Base-by-base conservation (phyloP, 2,329 filamentous ascomycete genomes). In the Aspergillus awamori region DNA sequence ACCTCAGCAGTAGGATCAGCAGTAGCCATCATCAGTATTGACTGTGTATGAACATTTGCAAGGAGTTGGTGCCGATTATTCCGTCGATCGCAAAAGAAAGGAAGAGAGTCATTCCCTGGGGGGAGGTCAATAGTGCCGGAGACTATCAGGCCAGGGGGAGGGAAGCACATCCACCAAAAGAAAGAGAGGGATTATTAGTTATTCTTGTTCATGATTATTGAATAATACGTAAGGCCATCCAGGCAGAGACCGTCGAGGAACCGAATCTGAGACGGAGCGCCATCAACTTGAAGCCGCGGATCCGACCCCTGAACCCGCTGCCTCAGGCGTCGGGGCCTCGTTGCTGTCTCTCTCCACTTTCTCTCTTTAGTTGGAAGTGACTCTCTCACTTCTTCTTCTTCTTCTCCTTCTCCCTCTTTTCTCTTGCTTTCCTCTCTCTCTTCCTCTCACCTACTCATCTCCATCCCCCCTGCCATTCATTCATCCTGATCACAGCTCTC, bases 281-380 rank as follows among this genome's bases (percentile, higher is more conserved):
- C 36, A 58, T 58, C 47, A 57, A 64, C 30, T 43, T 65, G 61
- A 63, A 60, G 61, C 61, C 61, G 61, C 53, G 64, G 59, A 61
- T 63, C 62, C 65, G 58, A 61, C 66, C 65, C 65, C 65, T 68
- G 61, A 65, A 64, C 51, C n/a, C 36, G 39, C 11, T 41, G 57
- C 39, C 60, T 54, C 58, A 45, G 56, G 64, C 60, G 58, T 64
- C 26, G 63, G 63, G 61, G 57, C 38, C 28, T 39, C 43, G 39
- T 38, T 36, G 33, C 33, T 36, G 11, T 36, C 11, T 13, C 48
- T 53, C 39, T 53, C 45, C 58, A 59, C 49, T 53, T 53, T 28
- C 48, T 49, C 43, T 55, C 53, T 22, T 15, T 48, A 55, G 41
- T 43, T 51, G 47, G 47, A 36, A 36, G 33, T 36, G 33, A 5